phyloP scores from a whole-genome alignment of 2,329 filamentous ascomycete species.

The Diaporthe vexans region DNA sequence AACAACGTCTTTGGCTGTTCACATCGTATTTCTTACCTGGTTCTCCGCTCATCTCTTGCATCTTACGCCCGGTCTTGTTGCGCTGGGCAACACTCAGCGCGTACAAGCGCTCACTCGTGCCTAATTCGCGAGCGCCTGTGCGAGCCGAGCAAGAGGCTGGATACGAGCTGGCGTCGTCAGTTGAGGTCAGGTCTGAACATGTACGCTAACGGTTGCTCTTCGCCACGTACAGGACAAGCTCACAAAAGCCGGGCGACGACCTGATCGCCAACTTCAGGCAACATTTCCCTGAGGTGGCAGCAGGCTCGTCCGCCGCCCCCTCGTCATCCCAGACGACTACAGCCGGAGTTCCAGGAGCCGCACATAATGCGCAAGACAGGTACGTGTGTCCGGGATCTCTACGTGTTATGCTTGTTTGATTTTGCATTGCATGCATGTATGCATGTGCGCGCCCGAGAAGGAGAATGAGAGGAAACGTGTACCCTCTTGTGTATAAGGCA shows the following conservation, averaged over 20 bases:
- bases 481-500: not conserved
- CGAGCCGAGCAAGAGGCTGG: slow-evolving; percentile 1
- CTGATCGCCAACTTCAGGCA: slow-evolving; percentile 87
- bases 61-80: not conserved
- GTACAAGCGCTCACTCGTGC: not conserved
- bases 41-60: not conserved
- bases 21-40: not conserved
- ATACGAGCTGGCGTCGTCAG: slow-evolving; percentile 4
- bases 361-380: slow-evolving; percentile 51
- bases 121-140: not conserved
- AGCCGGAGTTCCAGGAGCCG: slow-evolving; percentile 49
- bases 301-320: slow-evolving; percentile 60
- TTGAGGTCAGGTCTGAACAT: slow-evolving; percentile 4
- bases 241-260: slow-evolving; percentile 88
- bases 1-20: not conserved
- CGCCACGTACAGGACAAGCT: slow-evolving; percentile 71
- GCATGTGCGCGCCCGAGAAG: not conserved
- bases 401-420: not conserved
- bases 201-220: slow-evolving; percentile 22
- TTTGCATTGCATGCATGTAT: not conserved
- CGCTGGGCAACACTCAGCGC: not conserved
- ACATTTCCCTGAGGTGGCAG: slow-evolving; percentile 79
- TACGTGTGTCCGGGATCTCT: slow-evolving; percentile 43
- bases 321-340: slow-evolving; percentile 54
- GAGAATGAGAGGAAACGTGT: not conserved